phyloP scores from a whole-genome alignment of 306 rosid genomes.

The Prunus persica region DNA sequence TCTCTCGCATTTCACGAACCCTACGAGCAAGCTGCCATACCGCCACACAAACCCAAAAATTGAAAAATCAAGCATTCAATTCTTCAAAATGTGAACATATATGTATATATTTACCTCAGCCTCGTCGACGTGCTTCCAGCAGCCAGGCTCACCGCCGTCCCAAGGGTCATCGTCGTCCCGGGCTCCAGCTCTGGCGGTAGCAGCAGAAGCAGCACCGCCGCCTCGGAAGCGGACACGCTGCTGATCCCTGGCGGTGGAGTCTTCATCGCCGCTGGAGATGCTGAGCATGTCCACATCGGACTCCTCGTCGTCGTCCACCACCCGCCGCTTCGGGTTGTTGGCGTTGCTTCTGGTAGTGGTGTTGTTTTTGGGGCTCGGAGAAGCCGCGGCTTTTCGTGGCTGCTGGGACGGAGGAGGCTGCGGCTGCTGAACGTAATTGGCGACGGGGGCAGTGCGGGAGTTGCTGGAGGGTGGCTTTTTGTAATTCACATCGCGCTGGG shows the following conservation, averaged over 20 bases:
- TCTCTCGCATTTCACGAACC: conserved; percentile 97
- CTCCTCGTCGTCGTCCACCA: conserved; percentile 79
- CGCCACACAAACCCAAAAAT: not conserved
- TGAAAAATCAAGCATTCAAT: not conserved
- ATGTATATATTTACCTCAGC: conserved; percentile 50
- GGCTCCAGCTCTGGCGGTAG: conserved; percentile 23
- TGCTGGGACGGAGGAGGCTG: not conserved
- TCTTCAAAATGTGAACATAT: not conserved
- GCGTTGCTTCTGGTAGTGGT: not conserved
- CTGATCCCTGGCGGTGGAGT: conserved; percentile 38
- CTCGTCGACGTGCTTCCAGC: conserved; percentile 92
- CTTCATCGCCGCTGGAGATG: conserved; percentile 97
- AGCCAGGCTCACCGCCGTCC: conserved; percentile 93
- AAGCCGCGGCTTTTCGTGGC: not conserved
- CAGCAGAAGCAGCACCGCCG: conserved; percentile 28
- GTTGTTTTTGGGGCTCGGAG: not conserved
- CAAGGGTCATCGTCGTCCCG: conserved; percentile 61
- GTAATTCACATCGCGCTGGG: conserved; percentile 73
- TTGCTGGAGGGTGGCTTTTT: conserved; percentile 37
- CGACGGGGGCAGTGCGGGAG: conserved; percentile 69
- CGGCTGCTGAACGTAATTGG: conserved; percentile 70
- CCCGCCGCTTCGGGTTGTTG: conserved; percentile 28
- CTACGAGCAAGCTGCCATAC: conserved; percentile 87
- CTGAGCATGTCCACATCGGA: conserved; percentile 98
- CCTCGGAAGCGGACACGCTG: conserved; percentile 18